A percentile compares a stretch with the other conserved stretches of the same genome.
These are phyloP conservation scores for Perkinsus chesapeaki DNA, from an alignment of 169 alveolate species.

Conservation along the genomic window DNA sequence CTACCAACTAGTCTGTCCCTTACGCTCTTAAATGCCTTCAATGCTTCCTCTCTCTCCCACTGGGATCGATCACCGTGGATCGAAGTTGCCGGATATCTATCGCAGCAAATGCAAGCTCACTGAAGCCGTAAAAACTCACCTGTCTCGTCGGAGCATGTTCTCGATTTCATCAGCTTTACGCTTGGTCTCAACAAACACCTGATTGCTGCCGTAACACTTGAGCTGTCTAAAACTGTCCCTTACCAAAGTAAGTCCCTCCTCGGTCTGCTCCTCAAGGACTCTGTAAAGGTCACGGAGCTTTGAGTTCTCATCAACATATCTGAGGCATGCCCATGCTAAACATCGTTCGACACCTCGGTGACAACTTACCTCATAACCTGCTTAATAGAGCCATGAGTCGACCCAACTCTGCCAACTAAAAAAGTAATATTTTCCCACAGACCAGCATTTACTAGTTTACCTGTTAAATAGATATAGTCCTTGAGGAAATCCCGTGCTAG, in stretches of 20 bases:
- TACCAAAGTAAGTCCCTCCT: slow-evolving; percentile 45
- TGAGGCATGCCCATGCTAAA: not conserved
- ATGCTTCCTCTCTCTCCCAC: slow-evolving; percentile 84
- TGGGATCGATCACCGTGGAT: slow-evolving; percentile 92
- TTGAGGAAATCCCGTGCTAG: slow-evolving; percentile 77
- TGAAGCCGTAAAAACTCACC: not conserved
- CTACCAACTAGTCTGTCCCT: not conserved
- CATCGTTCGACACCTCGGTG: not conserved
- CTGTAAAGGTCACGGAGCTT: slow-evolving; percentile 61
- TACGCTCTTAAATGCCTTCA: slow-evolving; percentile 37
- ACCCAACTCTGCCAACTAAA: slow-evolving; percentile 81
- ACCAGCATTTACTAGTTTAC: not conserved
- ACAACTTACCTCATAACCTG: slow-evolving; percentile 29
- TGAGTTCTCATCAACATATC: slow-evolving; percentile 76
- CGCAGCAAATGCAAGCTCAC: slow-evolving; percentile 46
- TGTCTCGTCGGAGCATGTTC: not conserved
- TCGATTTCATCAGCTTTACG: slow-evolving; percentile 79
- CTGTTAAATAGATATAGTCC: slow-evolving; percentile 69
- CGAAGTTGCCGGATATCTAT: slow-evolving; percentile 69
- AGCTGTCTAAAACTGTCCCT: not conserved
- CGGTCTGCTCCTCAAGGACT: slow-evolving; percentile 54
- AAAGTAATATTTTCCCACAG: not conserved
- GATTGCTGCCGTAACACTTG: not conserved
- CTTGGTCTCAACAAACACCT: slow-evolving; percentile 73
- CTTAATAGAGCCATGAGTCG: slow-evolving; percentile 86